Evolutionary conservation across 2,329 filamentous ascomycete genomes (phyloP), one percentile per base, ranked within the genome.

Genomic region (Chaetomium olivaceum): DNA sequence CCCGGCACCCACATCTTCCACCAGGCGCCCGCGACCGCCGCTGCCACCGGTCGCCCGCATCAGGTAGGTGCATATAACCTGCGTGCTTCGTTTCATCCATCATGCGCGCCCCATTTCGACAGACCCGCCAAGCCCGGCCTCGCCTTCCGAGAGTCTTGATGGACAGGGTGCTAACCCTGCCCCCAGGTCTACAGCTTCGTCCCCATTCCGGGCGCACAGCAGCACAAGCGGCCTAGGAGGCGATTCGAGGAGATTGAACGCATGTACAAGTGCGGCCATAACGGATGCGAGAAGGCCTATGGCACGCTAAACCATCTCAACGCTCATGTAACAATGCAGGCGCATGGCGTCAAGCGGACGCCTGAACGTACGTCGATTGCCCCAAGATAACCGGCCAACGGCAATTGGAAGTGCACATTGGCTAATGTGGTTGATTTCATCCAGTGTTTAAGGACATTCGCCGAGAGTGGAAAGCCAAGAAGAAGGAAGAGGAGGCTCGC

Each of bases 211-310:
- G 95, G 95, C 69, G 92, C 94, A 14, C 93, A 97, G 76, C 95
- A 99, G 77, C 94, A 98, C 78, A 99, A 99, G 82, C 88, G 95
- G 65, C 95, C 95, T 14, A 87, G 95, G 70, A 85, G 95, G 73
- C 88, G 95, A 62, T 99, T 97, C 74, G 95, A 99, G 79, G 95
- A 99, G 77, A 99, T 99, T 73, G 95, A 99, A 82, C 89, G 95
- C 76, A 98, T 99, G 95, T 98, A 99, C 83, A 98, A 98, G 80
- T 99, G 95, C 76, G 95, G 94, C 29, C 98, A 93, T 92, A 94
- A 97, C 71, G 93, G 93, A 9, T 99, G 95, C 76, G 95, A 99
- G 79, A 99, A 99, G 81, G 95, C 95, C 2, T 99, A 99, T 73
- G 95, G 95, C 67, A 99, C 95, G 57, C 81, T 99, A 68, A 99